A percentile compares a stretch with the other conserved stretches of the same genome.
Evolutionary conservation across 495 filamentous ascomycete species (phyloP).

Genomic region (Venustampulla echinocandica): DNA sequence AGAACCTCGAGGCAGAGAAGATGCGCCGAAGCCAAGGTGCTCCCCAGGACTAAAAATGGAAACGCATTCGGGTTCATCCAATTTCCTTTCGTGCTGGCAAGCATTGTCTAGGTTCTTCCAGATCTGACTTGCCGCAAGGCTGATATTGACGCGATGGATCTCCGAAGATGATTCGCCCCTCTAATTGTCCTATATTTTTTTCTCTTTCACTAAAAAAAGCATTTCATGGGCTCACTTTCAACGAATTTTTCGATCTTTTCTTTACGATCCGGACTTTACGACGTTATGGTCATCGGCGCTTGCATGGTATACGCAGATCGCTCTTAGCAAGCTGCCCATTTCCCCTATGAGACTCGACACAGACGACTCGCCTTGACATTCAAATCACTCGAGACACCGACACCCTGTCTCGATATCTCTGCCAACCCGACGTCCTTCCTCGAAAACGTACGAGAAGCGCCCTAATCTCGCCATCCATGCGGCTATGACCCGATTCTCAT

Average conservation of each 20-base stretch:
- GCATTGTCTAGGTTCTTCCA: constrained; percentile 25
- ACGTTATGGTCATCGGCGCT: constrained; percentile 23
- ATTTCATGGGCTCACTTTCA: constrained; percentile 29
- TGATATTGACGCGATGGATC: constrained; percentile 36
- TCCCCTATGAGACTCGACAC: constrained; percentile 19
- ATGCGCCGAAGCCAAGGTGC: constrained; percentile 75
- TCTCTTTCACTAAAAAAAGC: constrained; percentile 24
- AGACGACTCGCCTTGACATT: constrained; percentile 25
- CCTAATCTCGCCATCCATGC: constrained; percentile 30
- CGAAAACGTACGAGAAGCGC: constrained; percentile 30
- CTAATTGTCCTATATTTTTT: constrained; percentile 20
- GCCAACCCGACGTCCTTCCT: constrained; percentile 29
- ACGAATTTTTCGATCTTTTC: constrained; percentile 5
- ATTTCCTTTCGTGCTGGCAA: constrained; percentile 25
- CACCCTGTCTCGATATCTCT: constrained; percentile 23
- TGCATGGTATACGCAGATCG: constrained; percentile 19
- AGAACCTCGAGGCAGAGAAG: constrained; percentile 98
- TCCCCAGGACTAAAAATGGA: constrained; percentile 50
- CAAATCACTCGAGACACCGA: constrained; percentile 23
- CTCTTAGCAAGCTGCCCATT: constrained; percentile 15
- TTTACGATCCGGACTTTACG: constrained; percentile 23
- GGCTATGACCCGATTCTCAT: constrained; percentile 24
- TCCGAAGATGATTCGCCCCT: constrained; percentile 16
- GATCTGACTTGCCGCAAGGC: constrained; percentile 55
- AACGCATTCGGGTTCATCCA: constrained; percentile 18